These are phyloP conservation scores for Solanum pimpinellifolium DNA, from an alignment of 257 asterid genomes.

Conservation along the genomic window DNA sequence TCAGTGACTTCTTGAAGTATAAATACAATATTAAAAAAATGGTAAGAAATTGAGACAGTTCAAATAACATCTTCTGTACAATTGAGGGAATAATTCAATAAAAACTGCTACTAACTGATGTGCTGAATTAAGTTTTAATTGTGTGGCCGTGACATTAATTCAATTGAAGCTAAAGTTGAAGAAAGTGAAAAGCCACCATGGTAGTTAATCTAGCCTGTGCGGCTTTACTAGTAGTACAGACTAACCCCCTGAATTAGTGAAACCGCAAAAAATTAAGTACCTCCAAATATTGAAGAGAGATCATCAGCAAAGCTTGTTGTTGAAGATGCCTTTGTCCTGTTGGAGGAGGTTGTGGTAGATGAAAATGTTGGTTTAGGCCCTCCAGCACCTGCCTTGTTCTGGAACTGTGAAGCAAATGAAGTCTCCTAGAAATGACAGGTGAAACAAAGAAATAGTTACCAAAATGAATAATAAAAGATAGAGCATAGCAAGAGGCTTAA, in stretches of 20 bases:
- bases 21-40: background rate
- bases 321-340: slow-evolving; percentile 68
- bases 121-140: background rate
- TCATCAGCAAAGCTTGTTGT: slow-evolving; percentile 78
- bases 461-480: background rate
- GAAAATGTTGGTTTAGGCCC: slow-evolving; percentile 54
- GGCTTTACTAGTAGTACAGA: background rate
- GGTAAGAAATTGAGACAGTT: background rate
- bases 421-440: slow-evolving; percentile 52
- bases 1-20: background rate
- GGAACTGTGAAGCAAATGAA: slow-evolving; percentile 55
- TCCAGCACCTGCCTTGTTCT: slow-evolving; percentile 48
- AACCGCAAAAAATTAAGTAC: slow-evolving; percentile 13
- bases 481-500: background rate
- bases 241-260: background rate
- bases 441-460: background rate
- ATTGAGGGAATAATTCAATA: background rate
- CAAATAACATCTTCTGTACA: background rate
- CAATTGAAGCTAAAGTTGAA: background rate
- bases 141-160: background rate
- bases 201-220: background rate
- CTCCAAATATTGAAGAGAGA: slow-evolving; percentile 86
- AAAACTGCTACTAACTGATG: background rate
- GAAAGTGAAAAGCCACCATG: background rate
- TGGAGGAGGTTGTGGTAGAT: slow-evolving; percentile 56